Evolutionary conservation across 1,139 yeast genomes (phyloP), one percentile per base, ranked within the genome.

Genomic region (Eremothecium cymbalariae): DNA sequence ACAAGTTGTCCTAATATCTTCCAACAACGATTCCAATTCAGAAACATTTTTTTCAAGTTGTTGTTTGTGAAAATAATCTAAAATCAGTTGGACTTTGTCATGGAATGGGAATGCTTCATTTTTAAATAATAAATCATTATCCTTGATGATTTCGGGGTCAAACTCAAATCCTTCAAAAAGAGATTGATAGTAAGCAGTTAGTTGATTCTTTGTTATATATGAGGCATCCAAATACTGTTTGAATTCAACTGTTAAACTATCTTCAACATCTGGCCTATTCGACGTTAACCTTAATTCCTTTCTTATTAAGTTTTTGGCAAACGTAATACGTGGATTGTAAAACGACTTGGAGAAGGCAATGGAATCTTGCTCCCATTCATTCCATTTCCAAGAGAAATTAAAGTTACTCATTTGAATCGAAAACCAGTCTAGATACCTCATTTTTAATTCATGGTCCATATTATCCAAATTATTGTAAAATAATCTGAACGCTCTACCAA

Each of bases 321-420:
- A 82, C 33, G 71, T 74, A 44, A 73, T 69, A 47, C 75, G 77
- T 11, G 96, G 96, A 54, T 84, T 90, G 48, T 71, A 72, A 17
- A 48, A 44, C 23, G 59, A 51, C 24, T 59, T 56, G 4, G 64
- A 52, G 30, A 52, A 50, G 32, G 55, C 55, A 19, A 59, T 53
- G 0, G 79, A 68, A 49, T 77, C 82, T 2, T 59, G 60, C 28
- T 72, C 75, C 98, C 98, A 93, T 58, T 88, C 98, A 45, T 75
- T 78, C 99, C 99, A 90, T 55, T 86, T 86, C 99, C 99, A 93
- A 29, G 90, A 83, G 60, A 85, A 93, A 42, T 83, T 88, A 59
- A 90, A 93, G 57, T 90, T 90, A 47, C 94, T 81, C 54, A 93
- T 72, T 60, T 93, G 98, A 39, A 84, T 80, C 3, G 94, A 72